Conservation (phyloP, 805 yeast genomes). For the Pichia scutulata region DNA sequence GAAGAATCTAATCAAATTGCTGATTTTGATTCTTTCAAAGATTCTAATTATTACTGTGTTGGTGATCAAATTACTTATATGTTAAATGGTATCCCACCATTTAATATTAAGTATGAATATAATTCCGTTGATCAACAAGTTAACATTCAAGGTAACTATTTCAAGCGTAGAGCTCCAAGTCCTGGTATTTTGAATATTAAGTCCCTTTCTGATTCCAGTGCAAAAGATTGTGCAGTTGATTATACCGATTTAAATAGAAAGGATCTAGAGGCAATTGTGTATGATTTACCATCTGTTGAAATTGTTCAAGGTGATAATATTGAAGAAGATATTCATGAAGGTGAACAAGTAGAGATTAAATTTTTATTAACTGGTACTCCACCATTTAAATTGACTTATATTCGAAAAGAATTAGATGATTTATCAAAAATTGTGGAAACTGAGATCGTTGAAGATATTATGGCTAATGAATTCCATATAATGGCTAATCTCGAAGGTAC, state of each 20-base stretch:
- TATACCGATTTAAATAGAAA: conserved; percentile 31
- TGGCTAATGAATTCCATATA: conserved; percentile 60
- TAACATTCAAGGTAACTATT: conserved; percentile 29
- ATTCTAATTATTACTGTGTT: conserved; percentile 59
- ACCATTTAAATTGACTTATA: conserved; percentile 82
- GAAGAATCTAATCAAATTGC: conserved; percentile 28
- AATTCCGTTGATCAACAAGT: conserved; percentile 51
- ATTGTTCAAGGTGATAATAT: conserved; percentile 70
- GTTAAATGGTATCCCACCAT: conserved; percentile 74
- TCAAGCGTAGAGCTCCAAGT: conserved; percentile 66
- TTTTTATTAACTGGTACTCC: conserved; percentile 83
- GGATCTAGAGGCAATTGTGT: conserved; percentile 29
- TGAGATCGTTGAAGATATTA: conserved; percentile 60
- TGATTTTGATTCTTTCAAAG: conserved; percentile 11
- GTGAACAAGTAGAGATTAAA: conserved; percentile 83
- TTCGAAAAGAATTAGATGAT: conserved; percentile 44
- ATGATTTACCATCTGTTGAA: conserved; percentile 65
- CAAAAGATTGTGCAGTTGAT: conserved; percentile 63
- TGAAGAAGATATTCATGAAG: conserved; percentile 83
- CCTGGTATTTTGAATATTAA: conserved; percentile 69
- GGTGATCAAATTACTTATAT: conserved; percentile 82
- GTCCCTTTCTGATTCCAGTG: conserved; percentile 65
- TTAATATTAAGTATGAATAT: conserved; percentile 66
- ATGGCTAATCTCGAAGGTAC: conserved; percentile 84
- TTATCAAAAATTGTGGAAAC: conserved; percentile 38